Conservation (phyloP, 1,139 yeast genomes). For the Spathaspora jeffriesii region DNA sequence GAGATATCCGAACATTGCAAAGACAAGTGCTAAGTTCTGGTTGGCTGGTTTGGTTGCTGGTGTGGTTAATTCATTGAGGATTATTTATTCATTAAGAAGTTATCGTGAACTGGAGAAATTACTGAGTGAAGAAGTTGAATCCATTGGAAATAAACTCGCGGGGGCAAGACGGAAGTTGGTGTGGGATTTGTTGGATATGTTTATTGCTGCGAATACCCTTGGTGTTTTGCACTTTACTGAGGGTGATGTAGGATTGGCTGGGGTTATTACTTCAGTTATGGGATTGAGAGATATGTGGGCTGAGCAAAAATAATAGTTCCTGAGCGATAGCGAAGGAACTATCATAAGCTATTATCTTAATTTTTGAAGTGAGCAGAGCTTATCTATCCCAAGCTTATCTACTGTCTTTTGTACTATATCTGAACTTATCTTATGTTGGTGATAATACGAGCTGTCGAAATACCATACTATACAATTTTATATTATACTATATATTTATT, state of each 20-base stretch:
- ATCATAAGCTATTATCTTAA: too few relatives aligned
- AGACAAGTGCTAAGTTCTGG: conserved; percentile 72
- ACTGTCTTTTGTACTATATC: too few relatives aligned
- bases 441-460: too few relatives aligned
- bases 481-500: conserved; percentile 1
- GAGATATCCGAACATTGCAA: conserved; percentile 35
- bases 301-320: conserved; percentile 8
- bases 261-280: conserved; percentile 76
- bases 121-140: conserved; percentile 23
- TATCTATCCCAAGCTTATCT: too few relatives aligned
- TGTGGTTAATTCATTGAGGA: conserved; percentile 56
- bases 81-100: conserved; percentile 14
- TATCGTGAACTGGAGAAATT: conserved; percentile 29
- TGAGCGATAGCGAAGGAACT: too few relatives aligned
- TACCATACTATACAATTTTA: too few relatives aligned
- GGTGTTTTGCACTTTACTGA: conserved; percentile 66
- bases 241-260: conserved; percentile 84
- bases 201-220: conserved; percentile 75
- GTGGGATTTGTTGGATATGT: conserved; percentile 78
- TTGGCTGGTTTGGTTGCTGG: conserved; percentile 69
- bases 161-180: conserved; percentile 65
- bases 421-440: too few relatives aligned
- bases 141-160: conserved; percentile 29
- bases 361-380: too few relatives aligned
- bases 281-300: conserved; percentile 79